Evolutionary conservation across 1,284 basidiomycete genomes (phyloP).

Genomic region (Pyrrhoderma noxium): DNA sequence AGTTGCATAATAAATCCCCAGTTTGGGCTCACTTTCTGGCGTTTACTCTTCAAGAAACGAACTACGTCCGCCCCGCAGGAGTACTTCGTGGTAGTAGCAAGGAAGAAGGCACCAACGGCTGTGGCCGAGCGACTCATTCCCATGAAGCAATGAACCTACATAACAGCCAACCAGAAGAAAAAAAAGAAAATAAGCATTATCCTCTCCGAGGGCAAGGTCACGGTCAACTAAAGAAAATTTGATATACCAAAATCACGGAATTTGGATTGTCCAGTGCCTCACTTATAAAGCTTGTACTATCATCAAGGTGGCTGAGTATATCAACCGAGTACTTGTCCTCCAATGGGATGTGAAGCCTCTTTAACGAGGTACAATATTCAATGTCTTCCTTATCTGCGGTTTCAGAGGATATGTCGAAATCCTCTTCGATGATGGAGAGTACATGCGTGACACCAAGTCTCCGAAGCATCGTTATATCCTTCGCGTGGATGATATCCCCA

Average conservation of each 20-base stretch:
- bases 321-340: constrained; percentile 27
- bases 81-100: constrained; percentile 28
- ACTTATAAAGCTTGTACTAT: constrained; percentile 33
- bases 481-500: constrained; percentile 52
- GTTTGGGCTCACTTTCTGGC: constrained; percentile 32
- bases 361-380: constrained; percentile 21
- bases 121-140: constrained; percentile 78
- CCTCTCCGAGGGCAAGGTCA: no score
- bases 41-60: constrained; percentile 26
- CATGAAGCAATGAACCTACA: constrained; percentile 76
- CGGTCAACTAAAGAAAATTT: neutral
- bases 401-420: constrained; percentile 17
- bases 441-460: constrained; percentile 36
- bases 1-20: constrained; percentile 32
- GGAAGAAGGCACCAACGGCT: constrained; percentile 72
- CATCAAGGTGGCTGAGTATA: constrained; percentile 30
- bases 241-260: constrained; percentile 55
- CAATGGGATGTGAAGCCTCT: constrained; percentile 31
- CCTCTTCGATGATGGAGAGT: constrained; percentile 29
- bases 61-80: constrained; percentile 30
- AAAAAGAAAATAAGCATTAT: neutral
- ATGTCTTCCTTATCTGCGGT: constrained; percentile 18
- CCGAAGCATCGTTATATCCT: constrained; percentile 36
- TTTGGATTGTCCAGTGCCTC: constrained; percentile 32
- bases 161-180: neutral